Evolutionary conservation across 1,139 yeast genomes (phyloP).

Genomic region (Barnettozyma hawaiiensis): DNA sequence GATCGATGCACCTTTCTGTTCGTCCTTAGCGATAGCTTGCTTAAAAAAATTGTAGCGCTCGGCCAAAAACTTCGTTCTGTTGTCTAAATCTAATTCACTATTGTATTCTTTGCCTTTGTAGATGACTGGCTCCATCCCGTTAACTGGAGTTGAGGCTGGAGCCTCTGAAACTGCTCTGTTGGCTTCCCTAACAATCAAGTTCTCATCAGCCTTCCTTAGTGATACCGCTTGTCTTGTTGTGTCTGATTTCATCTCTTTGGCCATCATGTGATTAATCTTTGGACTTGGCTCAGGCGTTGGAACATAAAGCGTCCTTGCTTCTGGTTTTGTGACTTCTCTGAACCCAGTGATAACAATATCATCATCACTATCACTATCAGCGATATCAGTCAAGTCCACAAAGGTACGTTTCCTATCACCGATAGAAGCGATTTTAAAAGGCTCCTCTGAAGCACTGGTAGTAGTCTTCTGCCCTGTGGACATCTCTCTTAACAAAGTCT

Average conservation of each 20-base stretch:
- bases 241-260: background rate
- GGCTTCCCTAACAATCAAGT: background rate
- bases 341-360: conserved; percentile 13
- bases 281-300: background rate
- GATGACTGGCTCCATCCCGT: background rate
- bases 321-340: conserved; percentile 5
- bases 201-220: background rate
- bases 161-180: background rate
- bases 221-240: no score
- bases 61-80: background rate
- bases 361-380: conserved; percentile 11
- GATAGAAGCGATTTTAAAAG: conserved; percentile 3
- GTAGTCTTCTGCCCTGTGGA: background rate
- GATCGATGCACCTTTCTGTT: background rate
- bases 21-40: background rate
- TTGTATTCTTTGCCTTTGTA: background rate
- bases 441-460: background rate
- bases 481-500: background rate
- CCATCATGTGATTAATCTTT: background rate
- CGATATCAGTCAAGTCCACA: conserved; percentile 9
- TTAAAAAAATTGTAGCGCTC: background rate
- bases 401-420: background rate
- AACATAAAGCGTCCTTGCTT: background rate
- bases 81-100: conserved; percentile 2
- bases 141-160: background rate